Percentiles rank a stretch among this genome's conserved stretches.
These are phyloP conservation scores for Penicillium hordei DNA, from an alignment of 2,329 filamentous ascomycete genomes.

Conservation along the genomic window DNA sequence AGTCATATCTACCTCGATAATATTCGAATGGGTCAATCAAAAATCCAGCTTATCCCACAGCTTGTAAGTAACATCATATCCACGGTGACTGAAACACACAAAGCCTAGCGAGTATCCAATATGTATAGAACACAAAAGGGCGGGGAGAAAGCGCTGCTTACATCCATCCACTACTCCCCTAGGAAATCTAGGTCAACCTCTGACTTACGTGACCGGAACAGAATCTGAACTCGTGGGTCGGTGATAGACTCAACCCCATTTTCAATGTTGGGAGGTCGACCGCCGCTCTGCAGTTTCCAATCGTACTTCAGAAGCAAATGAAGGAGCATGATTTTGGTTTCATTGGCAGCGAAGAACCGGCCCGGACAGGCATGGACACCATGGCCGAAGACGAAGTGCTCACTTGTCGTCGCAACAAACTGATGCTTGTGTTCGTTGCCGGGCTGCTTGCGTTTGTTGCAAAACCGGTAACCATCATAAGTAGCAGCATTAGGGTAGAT, in stretches of 20 bases:
- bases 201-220: conserved; percentile 28
- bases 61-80: not conserved
- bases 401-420: conserved; percentile 32
- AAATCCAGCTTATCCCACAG: not conserved
- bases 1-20: not conserved
- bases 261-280: conserved; percentile 46
- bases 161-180: conserved; percentile 14
- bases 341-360: conserved; percentile 57
- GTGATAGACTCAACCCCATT: conserved; percentile 47
- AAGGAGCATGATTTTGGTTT: conserved; percentile 56
- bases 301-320: conserved; percentile 57
- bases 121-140: not conserved
- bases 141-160: no score
- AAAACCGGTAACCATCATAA: conserved; percentile 39
- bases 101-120: not conserved
- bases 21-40: not conserved
- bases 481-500: conserved; percentile 29
- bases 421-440: conserved; percentile 33
- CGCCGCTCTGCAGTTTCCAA: conserved; percentile 43
- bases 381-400: conserved; percentile 39
- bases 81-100: not conserved
- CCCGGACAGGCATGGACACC: conserved; percentile 49
- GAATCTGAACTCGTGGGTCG: conserved; percentile 29
- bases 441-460: conserved; percentile 30
- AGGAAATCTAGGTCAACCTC: conserved; percentile 27